Conservation (phyloP, 768 basidiomycete species). For the Boletus sensibilis region DNA sequence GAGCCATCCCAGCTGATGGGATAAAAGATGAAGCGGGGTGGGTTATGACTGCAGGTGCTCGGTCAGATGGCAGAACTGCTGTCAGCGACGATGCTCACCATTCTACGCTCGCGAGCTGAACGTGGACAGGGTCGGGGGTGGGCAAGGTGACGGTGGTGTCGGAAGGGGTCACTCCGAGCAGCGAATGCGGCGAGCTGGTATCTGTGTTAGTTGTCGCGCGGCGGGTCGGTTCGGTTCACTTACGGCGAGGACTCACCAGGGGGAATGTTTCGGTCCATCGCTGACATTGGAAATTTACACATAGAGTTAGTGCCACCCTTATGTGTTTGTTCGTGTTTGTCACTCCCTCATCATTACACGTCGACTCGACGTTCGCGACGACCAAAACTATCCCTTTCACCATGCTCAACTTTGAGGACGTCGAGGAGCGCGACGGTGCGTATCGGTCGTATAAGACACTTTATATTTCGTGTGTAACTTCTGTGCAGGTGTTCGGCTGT, state of each 20-base stretch:
- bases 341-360: slow-evolving; percentile 22
- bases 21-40: slow-evolving; percentile 28
- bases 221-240: background rate
- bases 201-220: background rate
- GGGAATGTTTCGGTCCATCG: background rate
- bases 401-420: slow-evolving; percentile 92
- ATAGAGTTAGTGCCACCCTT: background rate
- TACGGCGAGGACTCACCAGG: background rate
- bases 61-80: background rate
- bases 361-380: slow-evolving; percentile 25
- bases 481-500: slow-evolving; percentile 78
- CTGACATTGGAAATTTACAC: background rate
- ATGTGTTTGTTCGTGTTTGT: slow-evolving; percentile 24
- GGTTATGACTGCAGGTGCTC: slow-evolving; percentile 10
- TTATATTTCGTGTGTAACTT: background rate
- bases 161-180: slow-evolving; percentile 17
- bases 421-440: slow-evolving; percentile 94
- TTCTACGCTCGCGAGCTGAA: slow-evolving; percentile 16
- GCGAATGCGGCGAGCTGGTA: background rate
- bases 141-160: slow-evolving; percentile 32
- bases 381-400: slow-evolving; percentile 26
- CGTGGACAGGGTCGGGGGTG: slow-evolving; percentile 20
- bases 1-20: slow-evolving; percentile 27
- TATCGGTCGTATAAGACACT: background rate
- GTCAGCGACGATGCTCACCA: slow-evolving; percentile 1